Conservation (phyloP, 2,329 filamentous ascomycete genomes). For the Fusarium brevicatenulatum region DNA sequence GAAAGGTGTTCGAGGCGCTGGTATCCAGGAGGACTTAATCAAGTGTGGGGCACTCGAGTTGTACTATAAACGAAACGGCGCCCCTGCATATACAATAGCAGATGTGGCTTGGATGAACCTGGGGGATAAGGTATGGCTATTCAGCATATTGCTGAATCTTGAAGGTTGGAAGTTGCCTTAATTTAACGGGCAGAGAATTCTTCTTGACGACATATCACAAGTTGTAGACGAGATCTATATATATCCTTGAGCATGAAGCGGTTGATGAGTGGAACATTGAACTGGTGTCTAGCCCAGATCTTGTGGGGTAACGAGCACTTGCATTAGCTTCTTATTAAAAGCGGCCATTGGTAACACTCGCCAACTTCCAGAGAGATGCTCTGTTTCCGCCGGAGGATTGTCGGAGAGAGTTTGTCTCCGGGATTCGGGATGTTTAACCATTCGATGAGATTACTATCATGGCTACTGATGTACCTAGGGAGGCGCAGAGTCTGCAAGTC, state of each 20-base stretch:
- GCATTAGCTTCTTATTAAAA: conserved; percentile 5
- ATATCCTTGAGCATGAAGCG: not conserved
- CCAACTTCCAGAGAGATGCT: not conserved
- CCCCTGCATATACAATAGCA: conserved; percentile 15
- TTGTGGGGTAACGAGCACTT: not conserved
- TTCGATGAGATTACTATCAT: not conserved
- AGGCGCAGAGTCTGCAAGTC: not conserved
- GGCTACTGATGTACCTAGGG: not conserved
- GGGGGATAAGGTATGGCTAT: conserved; percentile 10
- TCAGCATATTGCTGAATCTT: conserved; percentile 4
- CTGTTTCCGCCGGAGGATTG: conserved; percentile 9
- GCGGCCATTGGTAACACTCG: conserved; percentile 6
- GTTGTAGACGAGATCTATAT: conserved; percentile 17
- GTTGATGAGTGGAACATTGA: not conserved
- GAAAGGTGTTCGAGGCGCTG: conserved; percentile 14
- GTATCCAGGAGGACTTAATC: conserved; percentile 26
- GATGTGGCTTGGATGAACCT: conserved; percentile 24
- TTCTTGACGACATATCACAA: not conserved
- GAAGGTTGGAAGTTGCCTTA: not conserved
- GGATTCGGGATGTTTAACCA: conserved; percentile 22
- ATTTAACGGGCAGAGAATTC: not conserved
- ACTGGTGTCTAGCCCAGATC: not conserved
- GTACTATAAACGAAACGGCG: conserved; percentile 32
- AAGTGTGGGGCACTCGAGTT: conserved; percentile 14
- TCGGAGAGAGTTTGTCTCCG: conserved; percentile 4